Percentiles rank a stretch among this genome's conserved stretches.
phyloP scores from a whole-genome alignment of 1,284 basidiomycete genomes.

The Tilletiaria anomala region DNA sequence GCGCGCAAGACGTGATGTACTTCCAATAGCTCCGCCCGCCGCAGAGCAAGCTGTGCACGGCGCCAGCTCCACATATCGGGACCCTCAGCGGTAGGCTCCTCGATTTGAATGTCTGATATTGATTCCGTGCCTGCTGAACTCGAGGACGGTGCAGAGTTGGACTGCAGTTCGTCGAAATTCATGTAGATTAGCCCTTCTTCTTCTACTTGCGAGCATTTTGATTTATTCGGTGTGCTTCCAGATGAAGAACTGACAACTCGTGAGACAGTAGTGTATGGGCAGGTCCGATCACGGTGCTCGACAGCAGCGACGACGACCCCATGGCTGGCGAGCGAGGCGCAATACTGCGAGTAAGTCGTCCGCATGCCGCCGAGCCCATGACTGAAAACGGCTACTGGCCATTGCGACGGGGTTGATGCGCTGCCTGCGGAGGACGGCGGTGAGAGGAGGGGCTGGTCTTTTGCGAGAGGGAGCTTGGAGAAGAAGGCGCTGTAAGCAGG shows the following conservation, averaged over 20 bases:
- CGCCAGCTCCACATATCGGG: too few relatives aligned
- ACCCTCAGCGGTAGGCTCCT: too few relatives aligned
- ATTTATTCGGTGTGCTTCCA: too few relatives aligned
- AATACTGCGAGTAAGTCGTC: constrained; percentile 22
- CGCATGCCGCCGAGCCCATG: constrained; percentile 26
- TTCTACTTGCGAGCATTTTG: neutral
- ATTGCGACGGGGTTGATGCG: constrained; percentile 1
- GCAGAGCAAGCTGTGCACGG: constrained; percentile 21
- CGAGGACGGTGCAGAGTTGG: too few relatives aligned
- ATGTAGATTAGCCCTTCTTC: constrained; percentile 1
- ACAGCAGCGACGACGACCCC: constrained; percentile 28
- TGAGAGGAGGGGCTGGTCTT: neutral
- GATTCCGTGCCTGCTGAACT: too few relatives aligned
- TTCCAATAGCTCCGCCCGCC: constrained; percentile 17
- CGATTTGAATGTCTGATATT: too few relatives aligned
- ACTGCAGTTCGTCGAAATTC: too few relatives aligned
- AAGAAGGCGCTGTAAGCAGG: constrained; percentile 16
- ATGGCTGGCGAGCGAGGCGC: constrained; percentile 14
- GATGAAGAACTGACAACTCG: too few relatives aligned
- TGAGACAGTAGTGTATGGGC: constrained; percentile 13
- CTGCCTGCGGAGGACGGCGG: neutral
- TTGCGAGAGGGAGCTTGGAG: constrained; percentile 8
- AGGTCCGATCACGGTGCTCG: constrained; percentile 28
- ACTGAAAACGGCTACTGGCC: constrained; percentile 24
- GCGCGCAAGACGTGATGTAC: constrained; percentile 14